phyloP scores from a whole-genome alignment of 768 basidiomycete species.

The Tulasnella sp. region DNA sequence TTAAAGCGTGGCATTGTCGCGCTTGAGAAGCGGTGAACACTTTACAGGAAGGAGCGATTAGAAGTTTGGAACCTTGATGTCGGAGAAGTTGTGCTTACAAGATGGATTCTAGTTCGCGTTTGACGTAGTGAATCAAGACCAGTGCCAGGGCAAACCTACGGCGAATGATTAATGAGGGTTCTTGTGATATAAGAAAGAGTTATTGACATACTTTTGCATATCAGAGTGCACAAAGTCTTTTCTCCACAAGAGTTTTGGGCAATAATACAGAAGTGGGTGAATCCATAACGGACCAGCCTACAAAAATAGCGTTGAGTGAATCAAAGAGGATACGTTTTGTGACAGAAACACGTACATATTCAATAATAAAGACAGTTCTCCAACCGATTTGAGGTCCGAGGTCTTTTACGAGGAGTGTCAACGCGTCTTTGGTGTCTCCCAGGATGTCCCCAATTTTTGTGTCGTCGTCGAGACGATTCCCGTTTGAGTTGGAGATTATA shows the following conservation, averaged over 20 bases:
- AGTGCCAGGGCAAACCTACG: conserved; percentile 54
- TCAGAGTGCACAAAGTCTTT: conserved; percentile 54
- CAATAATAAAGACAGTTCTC: conserved; percentile 76
- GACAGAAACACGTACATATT: conserved; percentile 61
- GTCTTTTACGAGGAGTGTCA: conserved; percentile 73
- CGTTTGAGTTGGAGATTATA: too few species aligned
- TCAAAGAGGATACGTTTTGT: conserved; percentile 6
- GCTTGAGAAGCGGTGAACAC: conserved; percentile 90
- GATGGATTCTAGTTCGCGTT: conserved; percentile 84
- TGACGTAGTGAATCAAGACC: conserved; percentile 75
- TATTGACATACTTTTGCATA: conserved; percentile 51
- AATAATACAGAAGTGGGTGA: conserved; percentile 72
- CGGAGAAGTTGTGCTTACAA: conserved; percentile 40
- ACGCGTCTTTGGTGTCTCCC: too few species aligned
- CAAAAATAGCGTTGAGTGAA: not conserved
- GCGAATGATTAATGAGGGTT: conserved; percentile 3
- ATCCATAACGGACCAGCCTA: conserved; percentile 80
- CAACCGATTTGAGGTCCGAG: conserved; percentile 82
- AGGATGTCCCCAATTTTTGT: conserved; percentile 31
- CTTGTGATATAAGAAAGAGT: not conserved
- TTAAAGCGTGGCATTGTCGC: conserved; percentile 81
- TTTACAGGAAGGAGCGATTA: conserved; percentile 22
- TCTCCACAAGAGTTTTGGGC: conserved; percentile 58
- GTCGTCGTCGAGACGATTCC: conserved; percentile 53
- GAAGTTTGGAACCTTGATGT: not conserved